phyloP scores from a whole-genome alignment of 164 flowering plant genomes.

The Nymphaea thermarum region DNA sequence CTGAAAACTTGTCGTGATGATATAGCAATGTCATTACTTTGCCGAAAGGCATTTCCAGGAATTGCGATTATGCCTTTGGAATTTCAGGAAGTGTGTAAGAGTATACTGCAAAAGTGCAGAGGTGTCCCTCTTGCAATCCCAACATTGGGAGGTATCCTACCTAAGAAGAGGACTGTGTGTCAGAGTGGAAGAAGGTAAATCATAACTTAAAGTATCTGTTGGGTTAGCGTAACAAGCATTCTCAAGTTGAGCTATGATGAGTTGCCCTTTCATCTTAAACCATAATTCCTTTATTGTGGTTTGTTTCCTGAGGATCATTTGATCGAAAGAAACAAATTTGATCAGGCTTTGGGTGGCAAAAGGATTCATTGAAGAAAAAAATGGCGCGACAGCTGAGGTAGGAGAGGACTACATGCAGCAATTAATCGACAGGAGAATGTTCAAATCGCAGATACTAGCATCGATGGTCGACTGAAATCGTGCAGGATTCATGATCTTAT shows the following conservation, averaged over 20 bases:
- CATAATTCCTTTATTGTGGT: conserved; percentile 13
- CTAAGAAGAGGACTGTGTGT: conserved; percentile 1
- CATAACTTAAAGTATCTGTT: background rate
- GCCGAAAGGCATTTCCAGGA: conserved; percentile 10
- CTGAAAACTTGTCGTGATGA: conserved; percentile 6
- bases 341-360: conserved; percentile 16
- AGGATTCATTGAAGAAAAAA: conserved; percentile 3
- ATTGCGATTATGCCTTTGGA: background rate
- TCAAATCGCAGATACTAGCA: conserved; percentile 5
- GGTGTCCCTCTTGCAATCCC: conserved; percentile 16
- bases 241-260: conserved; percentile 4
- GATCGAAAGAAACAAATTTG: conserved; percentile 5
- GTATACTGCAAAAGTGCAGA: conserved; percentile 6
- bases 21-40: conserved; percentile 22
- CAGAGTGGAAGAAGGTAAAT: conserved; percentile 4
- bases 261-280: conserved; percentile 7
- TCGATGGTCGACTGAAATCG: conserved; percentile 9
- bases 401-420: conserved; percentile 10
- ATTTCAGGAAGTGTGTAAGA: conserved; percentile 3
- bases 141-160: conserved; percentile 6
- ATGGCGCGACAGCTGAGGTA: conserved; percentile 1
- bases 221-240: background rate
- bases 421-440: conserved; percentile 11
- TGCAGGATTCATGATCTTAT: conserved; percentile 15
- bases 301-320: conserved; percentile 5